Evolutionary conservation across 2,329 filamentous ascomycete genomes (phyloP).

Genomic region (Tolypocladium paradoxum): DNA sequence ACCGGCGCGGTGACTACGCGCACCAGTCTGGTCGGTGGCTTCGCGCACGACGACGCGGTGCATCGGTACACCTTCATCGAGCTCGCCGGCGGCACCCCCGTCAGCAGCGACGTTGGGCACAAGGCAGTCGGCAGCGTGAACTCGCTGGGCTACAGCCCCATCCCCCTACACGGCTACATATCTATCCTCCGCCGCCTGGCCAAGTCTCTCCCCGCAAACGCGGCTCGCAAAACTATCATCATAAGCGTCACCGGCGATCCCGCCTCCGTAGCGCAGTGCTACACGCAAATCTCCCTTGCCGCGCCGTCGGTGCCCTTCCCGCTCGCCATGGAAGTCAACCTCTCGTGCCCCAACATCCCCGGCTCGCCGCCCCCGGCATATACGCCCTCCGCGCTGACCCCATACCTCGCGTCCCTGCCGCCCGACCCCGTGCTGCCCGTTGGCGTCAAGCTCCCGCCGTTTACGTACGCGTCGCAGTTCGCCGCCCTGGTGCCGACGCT

Average conservation of each 20-base stretch:
- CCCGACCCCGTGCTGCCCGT: slow-evolving; percentile 24
- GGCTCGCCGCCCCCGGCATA: slow-evolving; percentile 62
- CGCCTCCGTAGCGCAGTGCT: slow-evolving; percentile 45
- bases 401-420: slow-evolving; percentile 43
- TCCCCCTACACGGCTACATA: slow-evolving; percentile 49
- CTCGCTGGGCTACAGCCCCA: slow-evolving; percentile 63
- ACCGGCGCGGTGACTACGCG: slow-evolving; percentile 68
- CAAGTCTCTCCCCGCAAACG: slow-evolving; percentile 3
- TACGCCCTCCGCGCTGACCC: slow-evolving; percentile 33
- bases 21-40: slow-evolving; percentile 55
- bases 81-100: slow-evolving; percentile 15
- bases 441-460: slow-evolving; percentile 68
- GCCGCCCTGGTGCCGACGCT: slow-evolving; percentile 43
- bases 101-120: background rate
- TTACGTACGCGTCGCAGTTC: slow-evolving; percentile 61
- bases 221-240: slow-evolving; percentile 47
- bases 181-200: slow-evolving; percentile 39
- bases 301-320: slow-evolving; percentile 31
- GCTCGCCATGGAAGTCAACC: slow-evolving; percentile 65
- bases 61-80: slow-evolving; percentile 62
- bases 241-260: slow-evolving; percentile 60
- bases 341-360: slow-evolving; percentile 68
- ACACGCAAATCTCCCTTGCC: slow-evolving; percentile 31
- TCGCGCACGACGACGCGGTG: slow-evolving; percentile 44
- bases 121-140: slow-evolving; percentile 45